phyloP scores from a whole-genome alignment of 352 stramenopile species.

The Phytophthora cryptogea region DNA sequence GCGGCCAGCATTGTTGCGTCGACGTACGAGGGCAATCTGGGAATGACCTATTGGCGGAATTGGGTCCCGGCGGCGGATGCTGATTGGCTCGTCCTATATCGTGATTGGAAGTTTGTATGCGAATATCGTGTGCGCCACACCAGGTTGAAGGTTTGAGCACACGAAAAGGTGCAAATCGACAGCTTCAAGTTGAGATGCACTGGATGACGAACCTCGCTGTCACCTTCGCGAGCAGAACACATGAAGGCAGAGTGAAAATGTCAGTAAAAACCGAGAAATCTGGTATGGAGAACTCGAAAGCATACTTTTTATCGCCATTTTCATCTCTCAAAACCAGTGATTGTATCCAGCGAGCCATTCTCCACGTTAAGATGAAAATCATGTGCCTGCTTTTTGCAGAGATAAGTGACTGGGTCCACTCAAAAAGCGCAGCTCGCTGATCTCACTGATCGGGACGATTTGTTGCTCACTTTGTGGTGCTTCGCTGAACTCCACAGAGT shows the following conservation, averaged over 20 bases:
- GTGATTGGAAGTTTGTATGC: constrained; percentile 35
- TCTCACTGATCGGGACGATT: constrained; percentile 29
- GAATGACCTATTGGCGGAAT: constrained; percentile 10
- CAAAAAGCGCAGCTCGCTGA: constrained; percentile 62
- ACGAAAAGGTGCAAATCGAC: constrained; percentile 7
- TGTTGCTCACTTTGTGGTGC: constrained; percentile 16
- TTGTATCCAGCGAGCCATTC: no score
- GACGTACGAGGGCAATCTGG: constrained; percentile 23
- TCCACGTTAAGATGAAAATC: no score
- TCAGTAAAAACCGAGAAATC: no score
- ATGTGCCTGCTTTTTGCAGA: constrained; percentile 17
- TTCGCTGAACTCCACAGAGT: constrained; percentile 16
- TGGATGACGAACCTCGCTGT: no score
- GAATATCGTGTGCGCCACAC: constrained; percentile 4
- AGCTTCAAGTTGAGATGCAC: constrained; percentile 13
- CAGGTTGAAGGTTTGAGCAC: constrained; percentile 26
- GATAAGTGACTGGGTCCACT: constrained; percentile 38
- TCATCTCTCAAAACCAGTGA: no score
- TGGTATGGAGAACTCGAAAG: no score
- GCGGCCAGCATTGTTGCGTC: constrained; percentile 34
- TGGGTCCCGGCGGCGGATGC: constrained; percentile 5
- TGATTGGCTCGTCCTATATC: constrained; percentile 43
- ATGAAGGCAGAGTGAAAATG: no score
- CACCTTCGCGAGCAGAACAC: no score
- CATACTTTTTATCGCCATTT: no score